phyloP scores from a whole-genome alignment of 208 protist genomes.

The Leptomonas pyrrhocoris region DNA sequence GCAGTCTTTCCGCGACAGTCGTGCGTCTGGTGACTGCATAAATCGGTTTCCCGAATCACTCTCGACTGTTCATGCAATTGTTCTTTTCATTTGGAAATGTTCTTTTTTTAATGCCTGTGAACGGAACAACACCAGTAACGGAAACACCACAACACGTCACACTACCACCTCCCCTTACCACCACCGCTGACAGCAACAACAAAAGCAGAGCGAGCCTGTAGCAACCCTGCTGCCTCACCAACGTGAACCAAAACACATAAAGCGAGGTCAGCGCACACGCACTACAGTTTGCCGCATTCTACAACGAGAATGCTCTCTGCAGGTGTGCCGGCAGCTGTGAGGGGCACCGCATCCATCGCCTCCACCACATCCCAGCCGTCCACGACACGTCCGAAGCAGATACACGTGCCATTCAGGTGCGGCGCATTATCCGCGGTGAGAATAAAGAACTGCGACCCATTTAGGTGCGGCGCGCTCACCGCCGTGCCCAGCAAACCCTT shows the following conservation, averaged over 20 bases:
- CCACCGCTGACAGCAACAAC: background rate
- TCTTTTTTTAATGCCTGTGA: constrained; percentile 2
- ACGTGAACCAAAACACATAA: no score
- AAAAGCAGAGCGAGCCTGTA: background rate
- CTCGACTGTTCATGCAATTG: background rate
- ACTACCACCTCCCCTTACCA: background rate
- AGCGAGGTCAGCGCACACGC: no score
- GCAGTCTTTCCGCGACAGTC: no score
- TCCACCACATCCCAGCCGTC: constrained; percentile 83
- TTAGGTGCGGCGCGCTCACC: constrained; percentile 96
- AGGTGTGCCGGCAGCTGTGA: constrained; percentile 49
- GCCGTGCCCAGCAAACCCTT: constrained; percentile 97
- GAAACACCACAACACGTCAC: background rate
- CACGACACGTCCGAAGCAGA: constrained; percentile 94
- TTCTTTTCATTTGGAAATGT: background rate
- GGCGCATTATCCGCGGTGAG: constrained; percentile 67
- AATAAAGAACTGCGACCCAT: constrained; percentile 95
- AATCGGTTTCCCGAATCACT: no score
- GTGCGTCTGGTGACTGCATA: no score
- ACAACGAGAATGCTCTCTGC: constrained; percentile 52
- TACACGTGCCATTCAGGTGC: constrained; percentile 94
- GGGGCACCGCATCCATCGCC: constrained; percentile 70
- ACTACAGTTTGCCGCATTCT: constrained; percentile 59
- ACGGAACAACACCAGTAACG: background rate
- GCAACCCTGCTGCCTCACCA: no score